A percentile compares a stretch with the other conserved stretches of the same genome.
phyloP scores from a whole-genome alignment of 192 early-diverging fungal species.

The Pilobolus umbonatus region DNA sequence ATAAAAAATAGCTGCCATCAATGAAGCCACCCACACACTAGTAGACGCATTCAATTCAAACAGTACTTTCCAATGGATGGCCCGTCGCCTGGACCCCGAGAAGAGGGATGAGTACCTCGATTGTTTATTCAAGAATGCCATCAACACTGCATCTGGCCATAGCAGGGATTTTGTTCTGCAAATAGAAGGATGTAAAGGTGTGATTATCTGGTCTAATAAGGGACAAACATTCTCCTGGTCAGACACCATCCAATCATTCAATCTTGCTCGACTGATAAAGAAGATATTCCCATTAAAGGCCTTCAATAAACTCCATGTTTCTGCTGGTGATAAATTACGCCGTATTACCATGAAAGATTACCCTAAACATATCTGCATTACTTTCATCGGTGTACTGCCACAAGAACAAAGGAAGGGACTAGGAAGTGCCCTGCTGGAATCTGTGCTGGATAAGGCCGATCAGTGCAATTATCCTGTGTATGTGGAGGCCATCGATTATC shows the following conservation, averaged over 20 bases:
- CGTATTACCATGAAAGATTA: not conserved
- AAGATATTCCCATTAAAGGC: not conserved
- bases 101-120: slow-evolving; percentile 10
- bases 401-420: slow-evolving; percentile 32
- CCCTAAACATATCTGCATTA: slow-evolving; percentile 16
- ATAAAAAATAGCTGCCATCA: slow-evolving; percentile 22
- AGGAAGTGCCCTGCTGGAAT: slow-evolving; percentile 22
- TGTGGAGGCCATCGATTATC: slow-evolving; percentile 17
- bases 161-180: slow-evolving; percentile 34
- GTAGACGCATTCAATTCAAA: slow-evolving; percentile 22
- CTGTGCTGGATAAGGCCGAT: slow-evolving; percentile 26
- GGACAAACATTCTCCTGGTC: slow-evolving; percentile 13
- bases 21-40: slow-evolving; percentile 31
- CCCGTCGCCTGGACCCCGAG: not conserved
- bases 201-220: slow-evolving; percentile 21
- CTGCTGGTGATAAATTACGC: slow-evolving; percentile 6
- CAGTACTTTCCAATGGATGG: slow-evolving; percentile 14
- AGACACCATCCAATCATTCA: slow-evolving; percentile 2
- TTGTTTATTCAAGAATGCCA: slow-evolving; percentile 22
- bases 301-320: not conserved
- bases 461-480: slow-evolving; percentile 19
- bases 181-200: slow-evolving; percentile 37
- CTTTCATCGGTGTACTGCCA: slow-evolving; percentile 26
- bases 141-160: slow-evolving; percentile 18
- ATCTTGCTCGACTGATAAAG: slow-evolving; percentile 1